Evolutionary conservation across 345 rosid species (phyloP), one percentile per base, ranked within the genome.

Genomic region (Nasturtium officinale): DNA sequence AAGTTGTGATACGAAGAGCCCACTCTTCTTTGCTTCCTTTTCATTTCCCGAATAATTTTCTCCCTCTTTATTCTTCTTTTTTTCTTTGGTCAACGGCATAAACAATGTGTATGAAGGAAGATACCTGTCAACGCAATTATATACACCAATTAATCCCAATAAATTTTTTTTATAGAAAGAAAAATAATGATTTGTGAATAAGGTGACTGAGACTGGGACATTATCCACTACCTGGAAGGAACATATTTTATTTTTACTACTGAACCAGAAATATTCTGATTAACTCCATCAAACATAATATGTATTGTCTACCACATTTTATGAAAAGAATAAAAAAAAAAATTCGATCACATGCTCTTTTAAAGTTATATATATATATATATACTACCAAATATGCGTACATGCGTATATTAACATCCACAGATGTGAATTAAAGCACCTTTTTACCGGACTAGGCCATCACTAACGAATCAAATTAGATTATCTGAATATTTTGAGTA

Each of bases 101-200:
- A 80, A 81, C 3, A 82, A 57, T 56, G 89, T 79, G 46, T 83
- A 85, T 3, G 96, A 77, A 12, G 92, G 96, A 48, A 89, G 88
- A 67, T 87, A 86, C 90, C 92, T 30, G 4, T 64, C 33, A 61
- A 61, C 7, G 15, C 18, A 26, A 7, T 72, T 15, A 13, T 50
- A 33, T 8, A 1, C 10, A 42, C 10, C 10, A 0, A 30, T 30
- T 30, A 5, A 30, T 30, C 33, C 8, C 33, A 5, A 30, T 5
- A 29, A 30, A 23, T 2, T 23, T 30, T 5, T 1, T 30, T 30
- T 30, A 29, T 17, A 2, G 12, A 3, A 20, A 48, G 7, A 28
- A 20, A 20, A 35, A 59, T 23, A 61, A 29, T 53, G 40, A 16
- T 72, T 13, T 18, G 30, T 73, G 56, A 42, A 62, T 40, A 28